Percentiles rank a stretch among this genome's conserved stretches.
phyloP scores from a whole-genome alignment of 352 stramenopile species.

The Pelagophyceae sp. region DNA sequence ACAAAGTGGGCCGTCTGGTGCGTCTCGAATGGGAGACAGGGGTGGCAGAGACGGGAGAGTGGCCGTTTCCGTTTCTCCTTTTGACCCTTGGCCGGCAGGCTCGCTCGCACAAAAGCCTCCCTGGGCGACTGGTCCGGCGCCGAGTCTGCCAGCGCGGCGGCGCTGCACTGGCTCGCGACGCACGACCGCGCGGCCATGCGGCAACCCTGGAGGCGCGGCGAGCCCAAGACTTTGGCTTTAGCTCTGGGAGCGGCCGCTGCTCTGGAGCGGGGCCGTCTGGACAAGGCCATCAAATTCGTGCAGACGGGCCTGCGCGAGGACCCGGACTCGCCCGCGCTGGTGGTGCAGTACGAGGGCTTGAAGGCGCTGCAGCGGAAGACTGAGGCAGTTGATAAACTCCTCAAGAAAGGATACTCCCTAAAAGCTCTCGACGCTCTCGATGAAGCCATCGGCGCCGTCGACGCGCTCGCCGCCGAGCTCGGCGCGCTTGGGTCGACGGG shows the following conservation, averaged over 20 bases:
- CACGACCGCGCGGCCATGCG: not conserved
- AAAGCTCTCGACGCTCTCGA: constrained; percentile 36
- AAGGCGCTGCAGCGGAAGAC: constrained; percentile 45
- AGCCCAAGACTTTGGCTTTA: constrained; percentile 40
- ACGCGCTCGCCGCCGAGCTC: constrained; percentile 42
- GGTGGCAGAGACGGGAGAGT: too few relatives aligned
- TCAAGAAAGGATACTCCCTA: constrained; percentile 47
- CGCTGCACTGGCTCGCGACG: not conserved
- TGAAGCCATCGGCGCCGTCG: constrained; percentile 40
- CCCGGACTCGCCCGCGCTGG: constrained; percentile 39
- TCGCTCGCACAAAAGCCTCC: not conserved
- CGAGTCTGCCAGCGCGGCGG: not conserved
- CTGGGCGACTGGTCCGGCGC: not conserved
- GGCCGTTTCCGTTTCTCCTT: too few relatives aligned
- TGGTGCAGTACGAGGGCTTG: constrained; percentile 43
- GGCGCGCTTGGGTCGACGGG: constrained; percentile 40
- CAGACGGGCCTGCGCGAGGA: constrained; percentile 47
- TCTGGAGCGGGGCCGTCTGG: constrained; percentile 40
- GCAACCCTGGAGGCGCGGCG: constrained; percentile 34
- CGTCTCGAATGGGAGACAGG: too few relatives aligned
- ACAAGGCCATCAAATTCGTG: constrained; percentile 46
- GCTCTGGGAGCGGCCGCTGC: constrained; percentile 41
- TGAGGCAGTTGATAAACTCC: constrained; percentile 40
- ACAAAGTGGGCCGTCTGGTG: constrained; percentile 9
- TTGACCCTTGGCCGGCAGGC: too few relatives aligned